Evolutionary conservation across 495 filamentous ascomycete species (phyloP).

Genomic region (Trichoderma gamsii): DNA sequence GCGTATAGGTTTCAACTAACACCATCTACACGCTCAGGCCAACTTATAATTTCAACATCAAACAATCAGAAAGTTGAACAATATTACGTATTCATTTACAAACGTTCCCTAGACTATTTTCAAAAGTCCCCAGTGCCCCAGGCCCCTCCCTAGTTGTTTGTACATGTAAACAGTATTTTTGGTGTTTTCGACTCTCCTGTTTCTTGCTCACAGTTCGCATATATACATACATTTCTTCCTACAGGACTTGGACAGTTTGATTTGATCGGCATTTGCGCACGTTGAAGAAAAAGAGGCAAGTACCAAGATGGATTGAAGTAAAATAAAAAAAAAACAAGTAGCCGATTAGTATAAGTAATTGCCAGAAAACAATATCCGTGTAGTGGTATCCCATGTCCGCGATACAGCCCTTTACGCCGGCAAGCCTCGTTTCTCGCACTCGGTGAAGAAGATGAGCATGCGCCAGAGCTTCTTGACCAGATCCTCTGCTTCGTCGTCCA

Average conservation of each 20-base stretch:
- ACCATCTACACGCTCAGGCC: too few relatives aligned
- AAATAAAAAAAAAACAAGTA: too few relatives aligned
- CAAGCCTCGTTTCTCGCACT: constrained; percentile 86
- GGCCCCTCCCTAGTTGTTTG: not conserved
- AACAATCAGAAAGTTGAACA: too few relatives aligned
- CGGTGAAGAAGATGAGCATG: constrained; percentile 97
- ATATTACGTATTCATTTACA: not conserved
- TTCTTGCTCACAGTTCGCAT: not conserved
- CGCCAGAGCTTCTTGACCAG: constrained; percentile 96
- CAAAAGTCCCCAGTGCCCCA: not conserved
- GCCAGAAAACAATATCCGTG: not conserved
- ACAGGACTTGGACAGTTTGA: too few relatives aligned
- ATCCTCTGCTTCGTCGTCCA: constrained; percentile 92
- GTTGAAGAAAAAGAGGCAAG: too few relatives aligned
- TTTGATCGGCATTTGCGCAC: too few relatives aligned
- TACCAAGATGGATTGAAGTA: too few relatives aligned
- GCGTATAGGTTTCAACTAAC: too few relatives aligned
- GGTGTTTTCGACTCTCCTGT: not conserved
- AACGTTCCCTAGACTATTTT: not conserved
- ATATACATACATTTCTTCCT: too few relatives aligned
- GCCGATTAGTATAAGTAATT: not conserved
- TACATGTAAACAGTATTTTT: not conserved
- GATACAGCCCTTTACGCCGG: constrained; percentile 45
- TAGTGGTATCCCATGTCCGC: not conserved
- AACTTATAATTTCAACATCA: too few relatives aligned